Evolutionary conservation across 2,329 filamentous ascomycete genomes (phyloP).

Genomic region (Colletotrichum endophyticum): DNA sequence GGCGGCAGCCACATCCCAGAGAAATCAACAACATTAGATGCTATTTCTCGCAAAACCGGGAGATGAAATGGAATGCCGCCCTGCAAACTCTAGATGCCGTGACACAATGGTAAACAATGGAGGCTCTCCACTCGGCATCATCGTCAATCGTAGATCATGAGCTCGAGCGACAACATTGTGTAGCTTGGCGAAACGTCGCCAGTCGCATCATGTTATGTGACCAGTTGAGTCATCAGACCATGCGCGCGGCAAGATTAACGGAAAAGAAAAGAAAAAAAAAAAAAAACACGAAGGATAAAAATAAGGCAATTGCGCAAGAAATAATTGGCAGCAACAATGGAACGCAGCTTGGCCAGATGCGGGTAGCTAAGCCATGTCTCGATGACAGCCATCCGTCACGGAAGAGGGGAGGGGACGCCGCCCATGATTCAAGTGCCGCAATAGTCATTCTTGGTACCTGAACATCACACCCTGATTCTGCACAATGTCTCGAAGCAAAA

Average conservation of each 20-base stretch:
- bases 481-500: conserved; percentile 12
- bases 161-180: not conserved
- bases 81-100: not conserved
- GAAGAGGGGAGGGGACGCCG: not conserved
- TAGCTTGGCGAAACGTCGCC: not conserved
- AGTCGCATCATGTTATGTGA: not conserved
- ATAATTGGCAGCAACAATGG: not conserved
- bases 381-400: not conserved
- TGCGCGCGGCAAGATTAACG: not conserved
- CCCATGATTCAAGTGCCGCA: not conserved
- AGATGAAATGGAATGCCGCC: not conserved
- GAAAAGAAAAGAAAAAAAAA: not conserved
- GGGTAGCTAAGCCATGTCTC: not conserved
- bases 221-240: not conserved
- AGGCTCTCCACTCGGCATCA: not conserved
- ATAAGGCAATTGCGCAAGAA: not conserved
- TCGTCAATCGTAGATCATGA: not conserved
- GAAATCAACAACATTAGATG: not conserved
- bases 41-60: not conserved
- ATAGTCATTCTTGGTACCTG: not conserved
- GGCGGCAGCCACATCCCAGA: not conserved
- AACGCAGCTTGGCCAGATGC: not conserved
- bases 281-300: not conserved
- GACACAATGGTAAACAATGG: not conserved
- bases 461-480: not conserved